Evolutionary conservation across 495 filamentous ascomycete genomes (phyloP).

Genomic region (Jackrogersella minutella): DNA sequence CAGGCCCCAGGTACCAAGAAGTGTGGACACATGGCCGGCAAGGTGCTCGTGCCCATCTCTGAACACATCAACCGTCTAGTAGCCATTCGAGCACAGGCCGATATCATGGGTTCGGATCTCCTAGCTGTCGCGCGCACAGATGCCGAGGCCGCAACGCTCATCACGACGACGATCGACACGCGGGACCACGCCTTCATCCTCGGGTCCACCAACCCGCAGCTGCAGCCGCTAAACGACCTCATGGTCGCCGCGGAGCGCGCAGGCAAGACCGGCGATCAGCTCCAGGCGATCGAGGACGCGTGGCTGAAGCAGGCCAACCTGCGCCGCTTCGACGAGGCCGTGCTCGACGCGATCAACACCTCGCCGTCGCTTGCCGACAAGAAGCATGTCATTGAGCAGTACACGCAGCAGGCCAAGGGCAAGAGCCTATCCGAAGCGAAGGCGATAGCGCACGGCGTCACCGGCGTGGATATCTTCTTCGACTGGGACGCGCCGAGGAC

Average conservation of each 20-base stretch:
- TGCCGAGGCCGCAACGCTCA: constrained; percentile 95
- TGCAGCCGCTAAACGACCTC: constrained; percentile 87
- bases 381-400: constrained; percentile 69
- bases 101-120: constrained; percentile 96
- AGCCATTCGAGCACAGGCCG: constrained; percentile 95
- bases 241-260: constrained; percentile 85
- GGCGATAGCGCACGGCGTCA: constrained; percentile 78
- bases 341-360: constrained; percentile 79
- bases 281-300: constrained; percentile 91
- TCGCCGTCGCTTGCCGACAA: constrained; percentile 66
- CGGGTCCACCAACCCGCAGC: constrained; percentile 82
- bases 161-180: constrained; percentile 94
- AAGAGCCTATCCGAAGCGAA: constrained; percentile 88
- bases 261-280: constrained; percentile 80
- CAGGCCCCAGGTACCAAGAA: constrained; percentile 99
- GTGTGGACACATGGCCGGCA: constrained; percentile 99
- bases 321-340: constrained; percentile 90
- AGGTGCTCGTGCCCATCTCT: constrained; percentile 95
- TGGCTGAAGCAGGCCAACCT: constrained; percentile 86
- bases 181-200: constrained; percentile 95
- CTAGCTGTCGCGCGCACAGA: constrained; percentile 93
- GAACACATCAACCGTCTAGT: constrained; percentile 99
- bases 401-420: constrained; percentile 70
- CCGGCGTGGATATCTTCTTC: constrained; percentile 84
- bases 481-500: constrained; percentile 94